Base-by-base conservation (phyloP, 257 asterid genomes). In the Cruciata laevipes region DNA sequence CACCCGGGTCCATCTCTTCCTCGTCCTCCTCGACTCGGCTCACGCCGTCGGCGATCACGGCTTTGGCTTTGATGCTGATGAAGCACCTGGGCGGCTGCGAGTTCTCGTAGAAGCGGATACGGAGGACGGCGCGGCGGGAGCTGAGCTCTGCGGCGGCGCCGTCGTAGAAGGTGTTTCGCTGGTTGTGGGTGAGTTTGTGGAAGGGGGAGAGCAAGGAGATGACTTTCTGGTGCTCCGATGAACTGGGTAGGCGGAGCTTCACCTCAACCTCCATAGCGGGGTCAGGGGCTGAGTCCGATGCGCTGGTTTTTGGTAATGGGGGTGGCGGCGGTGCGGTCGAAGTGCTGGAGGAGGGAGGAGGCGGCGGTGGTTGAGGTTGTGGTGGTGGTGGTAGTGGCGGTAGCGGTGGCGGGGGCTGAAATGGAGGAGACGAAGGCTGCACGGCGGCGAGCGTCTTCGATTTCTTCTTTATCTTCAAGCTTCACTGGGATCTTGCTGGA, bases 1-100 rank as follows among this genome's bases (percentile, higher is more conserved):
- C 44, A 1, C 71, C 68, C 17, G 83, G 81, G 60, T 88, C 96
- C 63, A 90, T 20, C 78, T 88, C 96, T 75, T 94, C 95, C 79
- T 90, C 99, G 63, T 90, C 95, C 70, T 90, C 99, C 78, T 84
- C 97, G 9, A 84, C 97, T 13, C 96, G 88, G 76, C 95, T 90
- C 67, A 93, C 86, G 5, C 99, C 99, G 60, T 86, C 79, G 6
- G 83, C 44, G 31, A 93, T 80, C 40, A 85, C 87, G 63, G 95
- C 94, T 58, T 93, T 93, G 23, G 88, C 96, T 80, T 90, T 93
- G 77, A 90, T 81, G 73, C 83, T 83, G 66, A 82, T 81, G 67
- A 90, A 74, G 70, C 96, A 93, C 75, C 84, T 86, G 60, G 89
- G 86, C 23, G 63, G 44, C 35, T 67, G 66, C 62, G 83, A 68